Conservation (phyloP, 192 early-diverging fungal species). For the Linnemannia zychae region DNA sequence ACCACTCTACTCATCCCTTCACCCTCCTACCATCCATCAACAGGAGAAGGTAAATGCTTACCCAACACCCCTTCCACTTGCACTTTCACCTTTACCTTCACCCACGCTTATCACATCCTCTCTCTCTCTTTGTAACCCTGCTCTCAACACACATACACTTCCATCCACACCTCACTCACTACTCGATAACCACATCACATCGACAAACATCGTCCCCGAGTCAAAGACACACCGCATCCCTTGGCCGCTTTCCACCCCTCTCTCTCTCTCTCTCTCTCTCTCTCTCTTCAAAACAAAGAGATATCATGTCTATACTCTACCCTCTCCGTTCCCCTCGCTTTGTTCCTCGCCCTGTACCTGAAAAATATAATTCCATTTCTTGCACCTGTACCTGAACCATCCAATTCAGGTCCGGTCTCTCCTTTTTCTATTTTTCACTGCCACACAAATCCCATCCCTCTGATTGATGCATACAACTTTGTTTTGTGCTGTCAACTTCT, state of each 20-base stretch:
- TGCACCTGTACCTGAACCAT: neutral
- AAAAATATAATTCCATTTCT: neutral
- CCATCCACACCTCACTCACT: no score
- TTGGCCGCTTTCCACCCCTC: no score
- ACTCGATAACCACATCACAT: no score
- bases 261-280: no score
- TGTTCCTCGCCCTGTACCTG: neutral
- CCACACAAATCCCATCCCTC: neutral
- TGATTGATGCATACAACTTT: neutral
- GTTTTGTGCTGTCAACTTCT: neutral
- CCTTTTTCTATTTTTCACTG: neutral
- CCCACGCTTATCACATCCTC: neutral
- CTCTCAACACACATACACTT: neutral
- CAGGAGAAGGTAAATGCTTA: conserved; percentile 20
- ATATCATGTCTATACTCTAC: no score
- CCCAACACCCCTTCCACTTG: neutral
- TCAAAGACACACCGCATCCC: no score
- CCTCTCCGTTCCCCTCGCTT: no score
- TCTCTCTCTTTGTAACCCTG: neutral
- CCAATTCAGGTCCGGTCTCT: neutral
- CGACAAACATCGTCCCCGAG: no score
- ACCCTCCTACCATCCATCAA: neutral
- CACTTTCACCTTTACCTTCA: neutral
- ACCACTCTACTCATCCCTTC: conserved; percentile 8
- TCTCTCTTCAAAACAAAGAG: no score